Percentiles rank a stretch among this genome's conserved stretches.
These are phyloP conservation scores for Solanum pinnatisectum DNA, from an alignment of 257 asterid genomes.

Conservation along the genomic window DNA sequence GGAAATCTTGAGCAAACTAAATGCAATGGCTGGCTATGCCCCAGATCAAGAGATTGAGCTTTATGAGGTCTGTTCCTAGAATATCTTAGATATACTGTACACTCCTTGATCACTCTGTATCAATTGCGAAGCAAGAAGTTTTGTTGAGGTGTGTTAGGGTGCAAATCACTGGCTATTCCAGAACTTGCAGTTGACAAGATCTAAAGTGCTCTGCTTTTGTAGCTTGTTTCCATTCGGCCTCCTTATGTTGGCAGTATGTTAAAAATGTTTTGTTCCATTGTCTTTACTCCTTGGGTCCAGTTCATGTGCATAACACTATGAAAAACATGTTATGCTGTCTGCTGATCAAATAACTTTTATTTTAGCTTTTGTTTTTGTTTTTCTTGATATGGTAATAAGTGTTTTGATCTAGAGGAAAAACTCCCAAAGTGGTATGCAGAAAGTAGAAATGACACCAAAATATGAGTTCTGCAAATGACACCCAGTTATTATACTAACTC, in stretches of 20 bases:
- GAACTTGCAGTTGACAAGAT: not conserved
- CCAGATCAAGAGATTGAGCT: conserved; percentile 86
- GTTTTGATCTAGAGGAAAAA: not conserved
- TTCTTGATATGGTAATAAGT: not conserved
- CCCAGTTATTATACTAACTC: not conserved
- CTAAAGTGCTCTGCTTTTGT: not conserved
- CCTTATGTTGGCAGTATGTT: not conserved
- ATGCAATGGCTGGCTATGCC: conserved; percentile 84
- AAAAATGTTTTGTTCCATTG: not conserved
- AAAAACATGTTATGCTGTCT: not conserved
- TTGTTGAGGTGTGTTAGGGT: not conserved
- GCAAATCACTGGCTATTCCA: not conserved
- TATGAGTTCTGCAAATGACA: not conserved
- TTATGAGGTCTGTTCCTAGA: conserved; percentile 56
- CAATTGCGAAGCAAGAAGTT: not conserved
- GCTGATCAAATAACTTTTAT: not conserved
- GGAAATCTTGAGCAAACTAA: conserved; percentile 54
- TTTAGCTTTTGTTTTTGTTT: not conserved
- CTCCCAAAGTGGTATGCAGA: not conserved
- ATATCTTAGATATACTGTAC: not conserved
- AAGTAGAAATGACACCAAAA: not conserved
- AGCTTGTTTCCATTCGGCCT: not conserved
- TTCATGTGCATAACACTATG: not conserved
- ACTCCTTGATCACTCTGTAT: not conserved
- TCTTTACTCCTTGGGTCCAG: not conserved